phyloP scores from a whole-genome alignment of 768 basidiomycete genomes.

The Leucogyrophana mollusca region DNA sequence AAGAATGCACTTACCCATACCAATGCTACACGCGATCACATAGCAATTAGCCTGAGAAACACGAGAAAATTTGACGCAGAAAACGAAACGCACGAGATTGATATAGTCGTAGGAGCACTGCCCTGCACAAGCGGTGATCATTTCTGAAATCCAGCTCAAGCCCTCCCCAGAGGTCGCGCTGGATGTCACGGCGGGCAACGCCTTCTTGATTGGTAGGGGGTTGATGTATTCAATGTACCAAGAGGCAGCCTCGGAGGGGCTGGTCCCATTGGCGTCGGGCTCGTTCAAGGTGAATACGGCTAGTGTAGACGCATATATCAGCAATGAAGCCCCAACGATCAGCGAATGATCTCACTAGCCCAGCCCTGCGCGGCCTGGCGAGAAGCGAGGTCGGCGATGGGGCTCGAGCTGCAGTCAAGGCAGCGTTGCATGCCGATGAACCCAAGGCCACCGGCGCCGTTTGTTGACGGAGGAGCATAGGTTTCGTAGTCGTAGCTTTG shows the following conservation, averaged over 20 bases:
- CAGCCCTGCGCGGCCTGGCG: conserved; percentile 32
- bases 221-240: conserved; percentile 38
- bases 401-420: conserved; percentile 36
- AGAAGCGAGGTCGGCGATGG: conserved; percentile 26
- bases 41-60: background rate
- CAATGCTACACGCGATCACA: conserved; percentile 17
- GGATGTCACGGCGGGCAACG: conserved; percentile 36
- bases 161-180: conserved; percentile 31
- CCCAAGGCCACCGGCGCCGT: conserved; percentile 34
- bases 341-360: conserved; percentile 30
- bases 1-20: conserved; percentile 24
- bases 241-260: conserved; percentile 27
- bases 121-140: conserved; percentile 34
- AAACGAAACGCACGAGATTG: conserved; percentile 29
- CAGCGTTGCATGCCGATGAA: conserved; percentile 42
- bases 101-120: conserved; percentile 35
- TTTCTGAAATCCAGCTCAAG: conserved; percentile 32
- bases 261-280: conserved; percentile 30
- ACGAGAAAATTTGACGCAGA: conserved; percentile 3
- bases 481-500: conserved; percentile 42
- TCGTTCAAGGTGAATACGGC: conserved; percentile 37
- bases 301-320: conserved; percentile 4
- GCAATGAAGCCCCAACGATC: background rate
- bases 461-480: conserved; percentile 30
- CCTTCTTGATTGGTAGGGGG: conserved; percentile 35